Conservation (phyloP, 768 basidiomycete species). For the Trametes cinnabarina region DNA sequence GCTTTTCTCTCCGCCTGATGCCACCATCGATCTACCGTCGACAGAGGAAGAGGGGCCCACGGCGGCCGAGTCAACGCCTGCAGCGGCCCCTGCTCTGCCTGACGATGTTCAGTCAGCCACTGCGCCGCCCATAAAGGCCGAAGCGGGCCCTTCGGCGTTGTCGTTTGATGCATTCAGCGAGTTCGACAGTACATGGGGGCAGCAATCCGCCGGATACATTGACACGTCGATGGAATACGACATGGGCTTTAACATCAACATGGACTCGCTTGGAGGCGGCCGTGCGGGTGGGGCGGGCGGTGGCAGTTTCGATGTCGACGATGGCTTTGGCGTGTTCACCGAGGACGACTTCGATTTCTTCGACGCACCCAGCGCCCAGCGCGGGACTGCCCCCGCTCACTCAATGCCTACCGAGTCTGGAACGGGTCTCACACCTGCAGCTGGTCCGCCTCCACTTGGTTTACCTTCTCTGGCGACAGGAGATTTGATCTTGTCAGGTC, state of each 20-base stretch:
- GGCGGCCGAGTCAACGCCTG: background rate
- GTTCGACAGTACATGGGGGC: conserved; percentile 26
- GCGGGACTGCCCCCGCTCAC: conserved; percentile 22
- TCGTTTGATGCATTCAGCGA: conserved; percentile 23
- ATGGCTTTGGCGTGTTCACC: conserved; percentile 51
- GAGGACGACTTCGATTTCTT: conserved; percentile 92
- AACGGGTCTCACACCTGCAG: conserved; percentile 29
- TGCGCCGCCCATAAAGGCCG: background rate
- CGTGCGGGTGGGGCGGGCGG: conserved; percentile 30
- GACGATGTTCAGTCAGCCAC: background rate
- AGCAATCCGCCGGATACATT: conserved; percentile 35
- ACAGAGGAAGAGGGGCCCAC: conserved; percentile 10
- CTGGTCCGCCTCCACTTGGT: conserved; percentile 33
- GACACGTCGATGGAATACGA: conserved; percentile 36
- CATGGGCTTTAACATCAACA: conserved; percentile 52
- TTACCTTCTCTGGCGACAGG: conserved; percentile 35
- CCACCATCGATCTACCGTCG: conserved; percentile 8
- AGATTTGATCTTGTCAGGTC: conserved; percentile 29
- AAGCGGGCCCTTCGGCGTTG: background rate
- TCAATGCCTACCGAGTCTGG: background rate
- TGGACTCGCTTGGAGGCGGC: conserved; percentile 35
- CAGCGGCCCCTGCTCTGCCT: background rate
- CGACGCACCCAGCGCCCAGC: conserved; percentile 50
- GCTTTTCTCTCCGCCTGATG: conserved; percentile 21
- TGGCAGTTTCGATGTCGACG: conserved; percentile 28